Base-by-base conservation (phyloP, 2,329 filamentous ascomycete species). In the Phoma sp. region DNA sequence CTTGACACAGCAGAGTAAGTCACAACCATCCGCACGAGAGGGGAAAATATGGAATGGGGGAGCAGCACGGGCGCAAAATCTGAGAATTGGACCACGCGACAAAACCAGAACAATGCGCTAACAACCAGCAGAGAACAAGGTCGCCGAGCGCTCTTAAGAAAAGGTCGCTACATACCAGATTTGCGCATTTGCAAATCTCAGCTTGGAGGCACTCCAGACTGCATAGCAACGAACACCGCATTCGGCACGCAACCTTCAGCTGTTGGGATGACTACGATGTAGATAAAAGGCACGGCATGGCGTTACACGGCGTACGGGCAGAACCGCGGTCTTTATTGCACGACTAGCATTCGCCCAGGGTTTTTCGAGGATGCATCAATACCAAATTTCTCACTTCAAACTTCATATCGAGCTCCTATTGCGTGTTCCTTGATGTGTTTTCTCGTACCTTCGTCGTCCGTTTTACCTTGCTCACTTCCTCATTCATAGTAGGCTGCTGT, bases 1-100 rank as follows among this genome's bases (percentile, higher is more conserved):
- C 59, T 80, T 96, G 75, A 95, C 90, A 47, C 91, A 96, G 83
- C 89, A 87, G 75, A 82, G 84, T 76, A 80, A 45, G 64, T 70
- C n/a, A 25, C 1, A 7, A 9, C 2, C 12, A 2, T 23, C 23
- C 10, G 7, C 7, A n/a, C 7, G 10, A 14, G 40, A 5, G 18
- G 18, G 29, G 18, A 23, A 7, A n/a, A 7, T 18, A 9, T 25
- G 23, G 4, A 14, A 26, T 6, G 28, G 14, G 15, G 15, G 15
- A 12, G 12, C 28, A 20, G 33, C 32, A 17, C 17, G 20, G 10
- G 30, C 25, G 4, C 29, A 4, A 18, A 5, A 7, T 15, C 6
- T 21, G 6, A 20, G 6, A 9, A 25, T n/a, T 11, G n/a, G 20
- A 26, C n/a, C n/a, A n/a, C n/a, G n/a, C n/a, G n/a, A n/a, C n/a